These are phyloP conservation scores for Blakeslea trispora DNA, from an alignment of 371 early-diverging fungal species.

Conservation along the genomic window DNA sequence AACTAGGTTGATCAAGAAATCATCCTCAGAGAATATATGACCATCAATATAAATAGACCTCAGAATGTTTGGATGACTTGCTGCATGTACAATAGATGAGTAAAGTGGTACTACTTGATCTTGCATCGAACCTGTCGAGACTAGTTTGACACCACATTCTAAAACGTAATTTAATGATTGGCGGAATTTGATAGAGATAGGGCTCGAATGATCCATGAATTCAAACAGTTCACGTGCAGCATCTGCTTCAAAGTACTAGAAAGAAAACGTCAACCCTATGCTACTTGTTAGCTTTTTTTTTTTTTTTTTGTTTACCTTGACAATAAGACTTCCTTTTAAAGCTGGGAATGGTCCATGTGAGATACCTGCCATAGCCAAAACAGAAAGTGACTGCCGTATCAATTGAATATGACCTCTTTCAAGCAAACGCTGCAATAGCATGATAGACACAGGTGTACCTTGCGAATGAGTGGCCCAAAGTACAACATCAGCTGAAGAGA, in stretches of 20 bases:
- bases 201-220: conserved; percentile 80
- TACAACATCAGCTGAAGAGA: conserved; percentile 77
- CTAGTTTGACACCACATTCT: conserved; percentile 67
- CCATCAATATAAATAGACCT: conserved; percentile 91
- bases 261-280: too few relatives aligned
- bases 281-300: too few relatives aligned
- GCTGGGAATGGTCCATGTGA: conserved; percentile 90
- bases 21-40: conserved; percentile 70
- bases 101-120: conserved; percentile 97
- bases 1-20: conserved; percentile 87
- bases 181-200: conserved; percentile 71
- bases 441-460: conserved; percentile 88
- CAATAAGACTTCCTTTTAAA: conserved; percentile 78
- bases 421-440: conserved; percentile 78
- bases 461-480: conserved; percentile 92
- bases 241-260: conserved; percentile 85
- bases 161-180: conserved; percentile 69
- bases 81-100: conserved; percentile 89
- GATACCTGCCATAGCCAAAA: conserved; percentile 94
- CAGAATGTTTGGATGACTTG: conserved; percentile 86
- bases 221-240: conserved; percentile 92
- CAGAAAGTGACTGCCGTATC: conserved; percentile 66
- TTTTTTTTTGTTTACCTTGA: conserved; percentile 52
- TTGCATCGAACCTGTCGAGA: conserved; percentile 80
- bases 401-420: conserved; percentile 72